phyloP scores from a whole-genome alignment of 2,329 filamentous ascomycete genomes.

The Scleromitrula shiraiana region DNA sequence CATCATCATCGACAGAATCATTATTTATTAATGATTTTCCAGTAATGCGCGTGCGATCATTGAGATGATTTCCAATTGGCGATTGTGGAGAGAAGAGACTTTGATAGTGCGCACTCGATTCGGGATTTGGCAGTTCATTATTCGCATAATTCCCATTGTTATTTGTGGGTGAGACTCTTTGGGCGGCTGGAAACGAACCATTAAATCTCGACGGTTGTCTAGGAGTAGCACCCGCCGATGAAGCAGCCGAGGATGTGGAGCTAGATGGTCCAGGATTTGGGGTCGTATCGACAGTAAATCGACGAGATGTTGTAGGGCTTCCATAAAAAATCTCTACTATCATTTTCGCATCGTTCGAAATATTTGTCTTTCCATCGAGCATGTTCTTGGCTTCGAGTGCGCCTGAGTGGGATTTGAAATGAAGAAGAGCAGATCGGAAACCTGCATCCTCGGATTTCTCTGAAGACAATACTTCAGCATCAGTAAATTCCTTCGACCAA shows the following conservation, averaged over 20 bases:
- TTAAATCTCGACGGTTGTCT: conserved; percentile 44
- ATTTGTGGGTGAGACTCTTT: conserved; percentile 43
- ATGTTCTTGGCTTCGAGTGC: conserved; percentile 49
- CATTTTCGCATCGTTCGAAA: conserved; percentile 43
- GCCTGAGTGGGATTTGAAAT: conserved; percentile 44
- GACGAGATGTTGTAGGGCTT: conserved; percentile 32
- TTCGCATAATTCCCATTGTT: conserved; percentile 46
- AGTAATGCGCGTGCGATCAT: conserved; percentile 50
- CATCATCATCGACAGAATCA: conserved; percentile 60
- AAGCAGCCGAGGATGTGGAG: conserved; percentile 35
- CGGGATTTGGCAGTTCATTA: conserved; percentile 52
- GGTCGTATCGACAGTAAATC: conserved; percentile 46
- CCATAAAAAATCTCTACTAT: conserved; percentile 48
- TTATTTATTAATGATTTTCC: conserved; percentile 68
- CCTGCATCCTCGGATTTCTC: conserved; percentile 43
- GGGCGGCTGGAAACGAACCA: conserved; percentile 44
- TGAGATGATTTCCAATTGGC: conserved; percentile 62
- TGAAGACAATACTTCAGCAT: conserved; percentile 42
- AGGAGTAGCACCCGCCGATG: conserved; percentile 27
- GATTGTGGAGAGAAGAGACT: conserved; percentile 66
- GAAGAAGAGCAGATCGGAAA: conserved; percentile 44
- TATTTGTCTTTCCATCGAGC: conserved; percentile 47
- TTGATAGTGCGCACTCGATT: conserved; percentile 46
- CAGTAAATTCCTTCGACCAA: conserved; percentile 48
- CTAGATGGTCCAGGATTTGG: conserved; percentile 34